Conservation (phyloP, 1,284 basidiomycete genomes). For the Fomitiporia mediterranea region DNA sequence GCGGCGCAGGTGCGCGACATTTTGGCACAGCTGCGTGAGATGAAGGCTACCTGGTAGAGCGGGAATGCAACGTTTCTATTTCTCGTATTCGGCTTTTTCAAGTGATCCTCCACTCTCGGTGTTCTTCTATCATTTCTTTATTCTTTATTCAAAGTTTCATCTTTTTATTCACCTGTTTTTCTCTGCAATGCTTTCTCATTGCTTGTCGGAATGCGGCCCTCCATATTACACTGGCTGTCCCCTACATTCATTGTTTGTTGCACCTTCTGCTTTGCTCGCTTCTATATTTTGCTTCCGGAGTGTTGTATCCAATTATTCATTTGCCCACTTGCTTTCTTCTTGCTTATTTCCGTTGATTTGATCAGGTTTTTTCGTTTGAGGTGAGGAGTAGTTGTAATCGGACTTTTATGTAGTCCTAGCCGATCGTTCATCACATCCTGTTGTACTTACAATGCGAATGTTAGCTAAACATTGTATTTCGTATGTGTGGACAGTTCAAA, state of each 20-base stretch:
- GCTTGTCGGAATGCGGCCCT: background rate
- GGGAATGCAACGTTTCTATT: background rate
- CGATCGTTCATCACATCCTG: no score
- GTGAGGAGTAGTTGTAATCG: no score
- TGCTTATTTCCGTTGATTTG: no score
- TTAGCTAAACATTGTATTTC: no score
- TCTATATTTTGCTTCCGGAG: no score
- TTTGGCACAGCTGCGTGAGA: slow-evolving; percentile 10
- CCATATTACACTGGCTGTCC: background rate
- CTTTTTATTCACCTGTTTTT: background rate
- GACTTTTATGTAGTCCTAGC: no score
- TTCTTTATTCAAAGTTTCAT: background rate
- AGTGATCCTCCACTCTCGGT: background rate
- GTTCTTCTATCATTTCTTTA: background rate
- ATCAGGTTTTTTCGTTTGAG: no score
- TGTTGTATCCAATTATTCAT: no score
- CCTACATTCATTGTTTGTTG: background rate
- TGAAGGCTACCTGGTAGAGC: slow-evolving; percentile 10
- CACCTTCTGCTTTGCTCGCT: no score
- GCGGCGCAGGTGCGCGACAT: slow-evolving; percentile 13
- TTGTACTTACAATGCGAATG: no score
- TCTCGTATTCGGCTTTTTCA: background rate
- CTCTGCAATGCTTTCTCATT: background rate
- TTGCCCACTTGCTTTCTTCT: no score
- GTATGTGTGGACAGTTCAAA: no score